Evolutionary conservation across 2,329 filamentous ascomycete genomes (phyloP).

Genomic region (Penicillium nordicum): DNA sequence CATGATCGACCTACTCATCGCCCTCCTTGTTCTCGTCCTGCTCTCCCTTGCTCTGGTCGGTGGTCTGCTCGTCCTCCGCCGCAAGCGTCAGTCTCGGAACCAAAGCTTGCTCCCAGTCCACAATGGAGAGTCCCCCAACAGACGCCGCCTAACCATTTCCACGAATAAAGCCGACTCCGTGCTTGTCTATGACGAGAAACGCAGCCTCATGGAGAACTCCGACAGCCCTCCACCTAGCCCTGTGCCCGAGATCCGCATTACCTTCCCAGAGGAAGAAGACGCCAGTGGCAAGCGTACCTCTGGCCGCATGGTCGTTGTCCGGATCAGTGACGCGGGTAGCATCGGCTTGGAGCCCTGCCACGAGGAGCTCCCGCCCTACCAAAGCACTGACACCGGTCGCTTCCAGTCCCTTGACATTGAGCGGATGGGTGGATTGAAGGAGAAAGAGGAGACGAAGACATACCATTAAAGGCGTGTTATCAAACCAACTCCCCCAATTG

Average conservation of each 20-base stretch:
- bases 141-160: slow-evolving; percentile 59
- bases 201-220: slow-evolving; percentile 72
- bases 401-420: slow-evolving; percentile 96
- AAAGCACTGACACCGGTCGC: slow-evolving; percentile 71
- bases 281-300: slow-evolving; percentile 70
- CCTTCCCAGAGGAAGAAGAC: slow-evolving; percentile 93
- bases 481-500: background rate
- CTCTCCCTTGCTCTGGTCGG: slow-evolving; percentile 66
- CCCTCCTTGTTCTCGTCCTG: slow-evolving; percentile 73
- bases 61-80: slow-evolving; percentile 69
- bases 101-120: slow-evolving; percentile 63
- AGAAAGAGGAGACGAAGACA: slow-evolving; percentile 61
- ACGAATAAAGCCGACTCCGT: slow-evolving; percentile 64
- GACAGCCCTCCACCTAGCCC: slow-evolving; percentile 71
- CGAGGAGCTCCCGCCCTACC: slow-evolving; percentile 82
- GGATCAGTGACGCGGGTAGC: slow-evolving; percentile 78
- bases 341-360: slow-evolving; percentile 83
- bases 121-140: slow-evolving; percentile 56
- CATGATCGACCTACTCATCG: slow-evolving; percentile 74
- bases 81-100: slow-evolving; percentile 55
- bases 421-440: slow-evolving; percentile 87
- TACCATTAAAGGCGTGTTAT: slow-evolving; percentile 31
- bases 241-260: slow-evolving; percentile 97
- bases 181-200: slow-evolving; percentile 75
- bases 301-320: slow-evolving; percentile 85